Conservation (phyloP, 768 basidiomycete species). For the Boletales sp. region DNA sequence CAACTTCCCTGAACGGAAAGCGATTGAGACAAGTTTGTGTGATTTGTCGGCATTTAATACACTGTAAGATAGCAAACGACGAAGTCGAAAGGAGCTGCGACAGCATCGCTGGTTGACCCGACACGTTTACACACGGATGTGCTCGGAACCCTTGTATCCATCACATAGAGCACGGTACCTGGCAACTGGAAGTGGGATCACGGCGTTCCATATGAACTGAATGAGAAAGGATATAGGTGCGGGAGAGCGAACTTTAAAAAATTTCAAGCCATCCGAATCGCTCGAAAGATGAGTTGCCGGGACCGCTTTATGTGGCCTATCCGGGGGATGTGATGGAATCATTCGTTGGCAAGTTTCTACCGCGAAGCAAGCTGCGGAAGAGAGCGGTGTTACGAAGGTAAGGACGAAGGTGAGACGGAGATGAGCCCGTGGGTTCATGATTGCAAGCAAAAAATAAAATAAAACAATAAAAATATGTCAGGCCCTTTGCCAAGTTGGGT, state of each 20-base stretch:
- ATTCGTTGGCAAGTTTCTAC: background rate
- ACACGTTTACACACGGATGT: background rate
- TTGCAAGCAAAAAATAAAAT: background rate
- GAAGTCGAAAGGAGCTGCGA: background rate
- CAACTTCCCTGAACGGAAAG: no score
- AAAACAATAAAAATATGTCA: background rate
- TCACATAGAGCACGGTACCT: conserved; percentile 4
- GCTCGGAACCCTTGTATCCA: background rate
- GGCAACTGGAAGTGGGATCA: conserved; percentile 11
- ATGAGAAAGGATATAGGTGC: background rate
- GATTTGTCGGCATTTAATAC: background rate
- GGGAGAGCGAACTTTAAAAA: background rate
- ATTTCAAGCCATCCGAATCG: conserved; percentile 1
- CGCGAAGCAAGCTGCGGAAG: conserved; percentile 20
- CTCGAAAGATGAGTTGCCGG: conserved; percentile 8
- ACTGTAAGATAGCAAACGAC: no score
- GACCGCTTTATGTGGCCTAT: background rate
- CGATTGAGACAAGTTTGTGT: background rate
- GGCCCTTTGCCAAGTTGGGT: background rate
- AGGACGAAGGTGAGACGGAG: background rate
- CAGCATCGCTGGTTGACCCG: conserved; percentile 3
- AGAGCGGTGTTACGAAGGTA: conserved; percentile 3
- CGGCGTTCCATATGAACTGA: background rate
- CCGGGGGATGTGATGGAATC: no score
- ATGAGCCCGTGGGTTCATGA: conserved; percentile 3